Percentiles rank a stretch among this genome's conserved stretches.
Evolutionary conservation across 2,329 filamentous ascomycete genomes (phyloP).

Genomic region (Metarhizium brunneum): DNA sequence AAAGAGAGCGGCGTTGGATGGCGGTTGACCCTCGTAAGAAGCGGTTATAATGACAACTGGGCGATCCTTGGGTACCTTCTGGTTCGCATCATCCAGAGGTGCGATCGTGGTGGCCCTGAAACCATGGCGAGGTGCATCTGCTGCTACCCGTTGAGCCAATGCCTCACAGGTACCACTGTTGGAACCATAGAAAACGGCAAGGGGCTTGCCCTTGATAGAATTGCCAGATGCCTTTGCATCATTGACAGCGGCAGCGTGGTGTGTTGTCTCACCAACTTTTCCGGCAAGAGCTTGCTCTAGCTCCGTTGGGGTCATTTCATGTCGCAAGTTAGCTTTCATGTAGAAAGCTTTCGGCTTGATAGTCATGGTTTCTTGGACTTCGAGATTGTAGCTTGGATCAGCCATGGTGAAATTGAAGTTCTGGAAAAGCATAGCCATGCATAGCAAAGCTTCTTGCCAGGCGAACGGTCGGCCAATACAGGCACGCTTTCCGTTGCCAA

Average conservation of each 20-base stretch:
- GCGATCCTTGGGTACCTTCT: constrained; percentile 47
- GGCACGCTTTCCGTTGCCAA: constrained; percentile 60
- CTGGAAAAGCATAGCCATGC: constrained; percentile 55
- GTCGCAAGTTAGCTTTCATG: constrained; percentile 48
- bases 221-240: not conserved
- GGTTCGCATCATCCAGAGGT: constrained; percentile 51
- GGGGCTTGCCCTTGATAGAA: constrained; percentile 24
- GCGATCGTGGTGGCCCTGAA: constrained; percentile 45
- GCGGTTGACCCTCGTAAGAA: constrained; percentile 65
- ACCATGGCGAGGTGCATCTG: constrained; percentile 48
- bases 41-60: constrained; percentile 60
- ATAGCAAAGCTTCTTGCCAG: constrained; percentile 61
- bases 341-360: constrained; percentile 55
- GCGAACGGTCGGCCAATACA: constrained; percentile 69
- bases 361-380: constrained; percentile 47
- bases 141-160: constrained; percentile 53
- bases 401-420: constrained; percentile 59
- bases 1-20: constrained; percentile 63
- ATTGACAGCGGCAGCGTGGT: not conserved
- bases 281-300: constrained; percentile 36
- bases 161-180: constrained; percentile 69
- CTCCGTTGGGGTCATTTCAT: constrained; percentile 34
- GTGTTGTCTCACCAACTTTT: constrained; percentile 10
- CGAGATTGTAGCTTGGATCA: constrained; percentile 50
- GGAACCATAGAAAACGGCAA: constrained; percentile 65